These are phyloP conservation scores for Aciculosporium take DNA, from an alignment of 2,329 filamentous ascomycete species.

Conservation along the genomic window DNA sequence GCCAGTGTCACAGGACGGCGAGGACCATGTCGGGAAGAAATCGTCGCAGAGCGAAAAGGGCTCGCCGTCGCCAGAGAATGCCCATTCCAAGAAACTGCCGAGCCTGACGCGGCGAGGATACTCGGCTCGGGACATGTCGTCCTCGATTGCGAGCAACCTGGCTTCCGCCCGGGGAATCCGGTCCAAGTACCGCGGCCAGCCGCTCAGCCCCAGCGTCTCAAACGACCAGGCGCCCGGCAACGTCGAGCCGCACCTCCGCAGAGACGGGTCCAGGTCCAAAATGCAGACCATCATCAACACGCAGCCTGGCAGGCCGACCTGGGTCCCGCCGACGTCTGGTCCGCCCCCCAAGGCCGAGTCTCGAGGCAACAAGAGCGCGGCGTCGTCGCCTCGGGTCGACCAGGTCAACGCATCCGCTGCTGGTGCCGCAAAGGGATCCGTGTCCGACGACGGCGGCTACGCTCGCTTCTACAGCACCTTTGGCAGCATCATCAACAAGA, in stretches of 20 bases:
- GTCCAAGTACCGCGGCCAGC: slow-evolving; percentile 48
- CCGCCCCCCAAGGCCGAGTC: slow-evolving; percentile 13
- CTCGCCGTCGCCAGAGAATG: background rate
- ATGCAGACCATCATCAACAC: slow-evolving; percentile 44
- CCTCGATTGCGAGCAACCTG: slow-evolving; percentile 78
- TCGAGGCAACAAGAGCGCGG: slow-evolving; percentile 10
- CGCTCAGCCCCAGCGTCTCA: slow-evolving; percentile 57
- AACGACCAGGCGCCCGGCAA: slow-evolving; percentile 60
- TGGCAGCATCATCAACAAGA: slow-evolving; percentile 71
- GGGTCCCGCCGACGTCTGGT: slow-evolving; percentile 29
- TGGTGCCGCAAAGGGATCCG: slow-evolving; percentile 4
- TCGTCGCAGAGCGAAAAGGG: slow-evolving; percentile 15
- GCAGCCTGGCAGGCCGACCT: slow-evolving; percentile 36
- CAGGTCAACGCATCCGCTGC: slow-evolving; percentile 6
- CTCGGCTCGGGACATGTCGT: slow-evolving; percentile 54
- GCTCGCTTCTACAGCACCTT: slow-evolving; percentile 86
- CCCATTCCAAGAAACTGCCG: slow-evolving; percentile 13
- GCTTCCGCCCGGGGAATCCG: slow-evolving; percentile 74
- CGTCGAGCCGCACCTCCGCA: slow-evolving; percentile 42
- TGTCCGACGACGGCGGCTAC: slow-evolving; percentile 61
- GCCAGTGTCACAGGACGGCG: slow-evolving; percentile 20
- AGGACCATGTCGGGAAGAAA: slow-evolving; percentile 11
- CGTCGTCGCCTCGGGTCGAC: slow-evolving; percentile 15
- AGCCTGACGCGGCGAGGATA: slow-evolving; percentile 29
- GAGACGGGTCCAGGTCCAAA: slow-evolving; percentile 34